Evolutionary conservation across 192 early-diverging fungal species (phyloP).

Genomic region (Coemansia biformis): DNA sequence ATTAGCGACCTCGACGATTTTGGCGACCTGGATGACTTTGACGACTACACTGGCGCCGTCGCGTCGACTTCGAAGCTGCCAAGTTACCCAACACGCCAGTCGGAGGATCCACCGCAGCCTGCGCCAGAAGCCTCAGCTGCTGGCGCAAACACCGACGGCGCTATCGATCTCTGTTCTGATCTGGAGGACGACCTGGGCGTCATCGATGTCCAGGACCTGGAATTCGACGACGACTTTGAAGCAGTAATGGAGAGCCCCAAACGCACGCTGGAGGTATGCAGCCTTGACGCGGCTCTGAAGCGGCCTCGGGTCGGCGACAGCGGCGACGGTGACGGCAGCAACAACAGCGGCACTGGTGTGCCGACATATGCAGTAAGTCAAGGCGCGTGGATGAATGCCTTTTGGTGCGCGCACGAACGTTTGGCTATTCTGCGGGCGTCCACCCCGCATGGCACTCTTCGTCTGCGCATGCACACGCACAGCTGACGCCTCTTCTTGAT

Average conservation of each 20-base stretch:
- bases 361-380: too few relatives aligned
- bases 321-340: too few relatives aligned
- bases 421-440: too few relatives aligned
- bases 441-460: too few relatives aligned
- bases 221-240: neutral
- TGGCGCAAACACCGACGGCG: constrained; percentile 16
- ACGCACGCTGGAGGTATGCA: neutral
- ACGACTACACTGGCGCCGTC: neutral
- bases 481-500: too few relatives aligned
- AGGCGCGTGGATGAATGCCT: too few relatives aligned
- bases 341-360: too few relatives aligned
- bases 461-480: too few relatives aligned
- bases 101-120: neutral
- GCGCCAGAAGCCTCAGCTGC: constrained; percentile 9
- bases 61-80: too few relatives aligned
- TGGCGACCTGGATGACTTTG: constrained; percentile 1
- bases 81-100: too few relatives aligned
- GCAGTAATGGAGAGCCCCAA: constrained; percentile 15
- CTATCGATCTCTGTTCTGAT: constrained; percentile 4
- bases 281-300: constrained; percentile 1
- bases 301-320: constrained; percentile 1
- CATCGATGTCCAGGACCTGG: constrained; percentile 20
- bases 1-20: constrained; percentile 29
- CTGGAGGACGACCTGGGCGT: constrained; percentile 13
- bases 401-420: too few relatives aligned